Evolutionary conservation across 306 rosid species (phyloP).

Genomic region (Casuarina glauca): DNA sequence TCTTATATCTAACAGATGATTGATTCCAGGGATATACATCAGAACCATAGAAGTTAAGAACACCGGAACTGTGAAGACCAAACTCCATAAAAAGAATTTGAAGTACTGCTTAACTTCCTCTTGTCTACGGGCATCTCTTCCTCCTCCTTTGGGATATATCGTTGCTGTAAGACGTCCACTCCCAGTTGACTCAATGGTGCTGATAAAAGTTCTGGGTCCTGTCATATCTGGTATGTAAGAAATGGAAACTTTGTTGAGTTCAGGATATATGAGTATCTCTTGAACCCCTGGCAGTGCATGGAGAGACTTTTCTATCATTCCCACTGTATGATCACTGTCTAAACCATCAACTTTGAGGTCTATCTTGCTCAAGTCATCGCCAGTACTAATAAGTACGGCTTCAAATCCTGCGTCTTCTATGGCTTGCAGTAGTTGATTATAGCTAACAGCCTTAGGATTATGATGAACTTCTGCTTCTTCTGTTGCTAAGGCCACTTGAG

Average conservation of each 20-base stretch:
- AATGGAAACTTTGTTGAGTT: constrained; percentile 48
- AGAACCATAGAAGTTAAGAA: constrained; percentile 80
- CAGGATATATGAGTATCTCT: constrained; percentile 27
- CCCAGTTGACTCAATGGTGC: constrained; percentile 60
- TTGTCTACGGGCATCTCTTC: constrained; percentile 45
- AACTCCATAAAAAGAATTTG: constrained; percentile 62
- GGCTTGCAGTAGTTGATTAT: constrained; percentile 43
- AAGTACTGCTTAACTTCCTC: constrained; percentile 54
- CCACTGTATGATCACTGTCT: constrained; percentile 27
- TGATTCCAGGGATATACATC: constrained; percentile 65
- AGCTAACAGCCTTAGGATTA: constrained; percentile 52
- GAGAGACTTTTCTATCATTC: constrained; percentile 48
- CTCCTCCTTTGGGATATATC: constrained; percentile 50
- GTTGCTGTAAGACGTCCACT: constrained; percentile 55
- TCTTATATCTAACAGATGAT: constrained; percentile 48
- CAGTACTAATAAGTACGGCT: constrained; percentile 51
- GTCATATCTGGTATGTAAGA: constrained; percentile 58
- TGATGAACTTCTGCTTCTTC: constrained; percentile 78
- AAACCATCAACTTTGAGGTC: constrained; percentile 66
- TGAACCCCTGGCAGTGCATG: constrained; percentile 56
- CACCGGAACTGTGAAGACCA: constrained; percentile 63
- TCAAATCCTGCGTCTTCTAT: constrained; percentile 62
- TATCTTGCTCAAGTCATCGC: constrained; percentile 62
- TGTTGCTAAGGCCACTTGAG: constrained; percentile 71
- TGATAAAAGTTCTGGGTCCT: constrained; percentile 76